A percentile compares a stretch with the other conserved stretches of the same genome.
These are phyloP conservation scores for Eutrema heterophyllum DNA, from an alignment of 345 rosid species.

Conservation along the genomic window DNA sequence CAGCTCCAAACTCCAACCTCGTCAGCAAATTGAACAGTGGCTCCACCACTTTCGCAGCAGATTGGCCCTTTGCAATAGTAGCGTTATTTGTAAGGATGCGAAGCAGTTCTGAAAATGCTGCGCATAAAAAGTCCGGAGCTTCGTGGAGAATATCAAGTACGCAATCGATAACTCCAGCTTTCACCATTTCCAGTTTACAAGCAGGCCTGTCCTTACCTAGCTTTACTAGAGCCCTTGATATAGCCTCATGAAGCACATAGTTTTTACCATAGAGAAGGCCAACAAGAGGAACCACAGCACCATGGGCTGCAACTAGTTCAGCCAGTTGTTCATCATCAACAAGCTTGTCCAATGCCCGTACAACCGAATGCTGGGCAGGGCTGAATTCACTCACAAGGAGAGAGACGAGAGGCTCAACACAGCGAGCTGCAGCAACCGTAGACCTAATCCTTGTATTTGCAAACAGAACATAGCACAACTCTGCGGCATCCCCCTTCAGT, in stretches of 20 bases:
- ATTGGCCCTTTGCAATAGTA: slow-evolving; percentile 84
- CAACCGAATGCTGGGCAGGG: slow-evolving; percentile 95
- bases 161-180: slow-evolving; percentile 92
- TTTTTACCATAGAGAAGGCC: slow-evolving; percentile 91
- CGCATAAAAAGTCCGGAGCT: slow-evolving; percentile 93
- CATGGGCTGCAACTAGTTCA: slow-evolving; percentile 97
- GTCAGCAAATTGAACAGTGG: slow-evolving; percentile 76
- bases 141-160: slow-evolving; percentile 84
- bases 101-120: slow-evolving; percentile 89
- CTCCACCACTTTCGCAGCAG: slow-evolving; percentile 94
- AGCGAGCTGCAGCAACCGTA: slow-evolving; percentile 93
- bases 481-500: slow-evolving; percentile 98
- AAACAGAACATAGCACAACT: slow-evolving; percentile 91
- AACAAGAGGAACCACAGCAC: slow-evolving; percentile 97
- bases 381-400: slow-evolving; percentile 86
- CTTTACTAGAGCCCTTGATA: slow-evolving; percentile 93
- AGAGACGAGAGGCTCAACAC: slow-evolving; percentile 98
- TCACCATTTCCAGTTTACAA: slow-evolving; percentile 97
- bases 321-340: slow-evolving; percentile 98
- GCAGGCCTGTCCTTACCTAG: slow-evolving; percentile 97
- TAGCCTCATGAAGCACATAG: slow-evolving; percentile 90
- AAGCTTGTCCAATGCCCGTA: slow-evolving; percentile 89
- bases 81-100: slow-evolving; percentile 95
- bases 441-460: slow-evolving; percentile 91
- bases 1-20: slow-evolving; percentile 83